Conservation (phyloP, 495 filamentous ascomycete genomes). For the Astrothelium subdiscretum region DNA sequence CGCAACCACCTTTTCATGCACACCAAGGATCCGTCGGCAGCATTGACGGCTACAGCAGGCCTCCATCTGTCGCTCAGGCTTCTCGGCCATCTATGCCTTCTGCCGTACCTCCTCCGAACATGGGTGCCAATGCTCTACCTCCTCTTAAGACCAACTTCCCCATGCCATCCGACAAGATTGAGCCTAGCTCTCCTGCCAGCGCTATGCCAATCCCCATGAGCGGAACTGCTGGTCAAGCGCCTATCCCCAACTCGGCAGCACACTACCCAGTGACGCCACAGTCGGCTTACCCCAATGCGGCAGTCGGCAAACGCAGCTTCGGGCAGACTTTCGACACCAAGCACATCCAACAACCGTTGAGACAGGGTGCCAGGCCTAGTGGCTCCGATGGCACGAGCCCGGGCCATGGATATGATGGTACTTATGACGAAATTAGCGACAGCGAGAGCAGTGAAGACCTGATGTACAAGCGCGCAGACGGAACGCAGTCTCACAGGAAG, state of each 20-base stretch:
- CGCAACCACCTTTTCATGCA: slow-evolving; percentile 4
- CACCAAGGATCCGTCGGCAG: slow-evolving; percentile 1
- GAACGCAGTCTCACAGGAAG: background rate
- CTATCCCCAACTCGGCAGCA: background rate
- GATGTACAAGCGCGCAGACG: background rate
- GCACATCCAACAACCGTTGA: slow-evolving; percentile 23
- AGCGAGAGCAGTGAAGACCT: slow-evolving; percentile 2
- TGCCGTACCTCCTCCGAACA: slow-evolving; percentile 4
- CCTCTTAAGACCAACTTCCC: slow-evolving; percentile 18
- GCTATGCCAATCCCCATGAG: background rate
- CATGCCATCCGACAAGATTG: slow-evolving; percentile 10
- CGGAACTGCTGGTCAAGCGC: background rate
- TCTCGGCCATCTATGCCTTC: background rate
- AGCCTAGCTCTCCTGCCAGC: slow-evolving; percentile 12
- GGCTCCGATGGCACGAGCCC: background rate
- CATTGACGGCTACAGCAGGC: background rate
- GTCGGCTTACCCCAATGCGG: slow-evolving; percentile 4
- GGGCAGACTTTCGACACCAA: slow-evolving; percentile 20
- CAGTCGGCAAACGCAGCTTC: slow-evolving; percentile 24
- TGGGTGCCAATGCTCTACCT: slow-evolving; percentile 17
- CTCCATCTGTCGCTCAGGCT: background rate
- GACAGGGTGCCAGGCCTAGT: slow-evolving; percentile 24
- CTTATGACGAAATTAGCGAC: background rate
- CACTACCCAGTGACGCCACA: slow-evolving; percentile 3
- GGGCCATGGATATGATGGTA: slow-evolving; percentile 1